A percentile compares a stretch with the other conserved stretches of the same genome.
phyloP scores from a whole-genome alignment of 805 yeast species.

The Brettanomyces sp. region DNA sequence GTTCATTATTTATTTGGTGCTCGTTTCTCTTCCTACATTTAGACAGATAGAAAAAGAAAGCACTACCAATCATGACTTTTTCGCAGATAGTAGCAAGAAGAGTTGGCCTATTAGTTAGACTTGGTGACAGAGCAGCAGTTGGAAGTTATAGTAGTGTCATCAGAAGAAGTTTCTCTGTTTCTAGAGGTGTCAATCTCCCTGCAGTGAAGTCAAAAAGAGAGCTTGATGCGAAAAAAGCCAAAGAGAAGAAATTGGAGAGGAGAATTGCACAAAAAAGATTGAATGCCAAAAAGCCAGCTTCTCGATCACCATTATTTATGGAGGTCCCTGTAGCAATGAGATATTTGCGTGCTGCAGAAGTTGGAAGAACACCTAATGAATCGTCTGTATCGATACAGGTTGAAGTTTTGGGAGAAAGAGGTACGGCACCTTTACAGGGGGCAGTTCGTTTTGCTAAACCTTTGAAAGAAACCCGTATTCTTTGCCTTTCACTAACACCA shows the following conservation, averaged over 20 bases:
- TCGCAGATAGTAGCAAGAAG: too few species aligned
- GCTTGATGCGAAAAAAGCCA: conserved; percentile 16
- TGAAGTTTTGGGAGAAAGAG: conserved; percentile 60
- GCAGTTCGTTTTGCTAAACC: conserved; percentile 65
- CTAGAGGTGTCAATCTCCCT: neutral
- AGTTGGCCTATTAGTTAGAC: neutral
- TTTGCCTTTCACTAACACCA: conserved; percentile 57
- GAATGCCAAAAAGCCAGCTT: conserved; percentile 34
- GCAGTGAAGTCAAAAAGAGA: conserved; percentile 22
- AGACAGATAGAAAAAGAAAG: too few species aligned
- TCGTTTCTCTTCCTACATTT: too few species aligned
- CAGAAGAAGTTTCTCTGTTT: neutral
- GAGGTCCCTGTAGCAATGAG: conserved; percentile 64
- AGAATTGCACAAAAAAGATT: conserved; percentile 17
- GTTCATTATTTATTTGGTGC: too few species aligned
- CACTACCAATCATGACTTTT: too few species aligned
- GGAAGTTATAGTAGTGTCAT: neutral
- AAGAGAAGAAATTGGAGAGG: conserved; percentile 17
- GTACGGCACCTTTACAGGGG: conserved; percentile 69
- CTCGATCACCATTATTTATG: conserved; percentile 55
- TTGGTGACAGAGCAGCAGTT: neutral
- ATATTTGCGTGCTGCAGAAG: conserved; percentile 81
- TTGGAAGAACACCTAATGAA: conserved; percentile 67
- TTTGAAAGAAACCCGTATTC: conserved; percentile 51
- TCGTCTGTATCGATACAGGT: conserved; percentile 64